Evolutionary conservation across 2,329 filamentous ascomycete species (phyloP), one percentile per base, ranked within the genome.

Genomic region (Penicillium sp.): DNA sequence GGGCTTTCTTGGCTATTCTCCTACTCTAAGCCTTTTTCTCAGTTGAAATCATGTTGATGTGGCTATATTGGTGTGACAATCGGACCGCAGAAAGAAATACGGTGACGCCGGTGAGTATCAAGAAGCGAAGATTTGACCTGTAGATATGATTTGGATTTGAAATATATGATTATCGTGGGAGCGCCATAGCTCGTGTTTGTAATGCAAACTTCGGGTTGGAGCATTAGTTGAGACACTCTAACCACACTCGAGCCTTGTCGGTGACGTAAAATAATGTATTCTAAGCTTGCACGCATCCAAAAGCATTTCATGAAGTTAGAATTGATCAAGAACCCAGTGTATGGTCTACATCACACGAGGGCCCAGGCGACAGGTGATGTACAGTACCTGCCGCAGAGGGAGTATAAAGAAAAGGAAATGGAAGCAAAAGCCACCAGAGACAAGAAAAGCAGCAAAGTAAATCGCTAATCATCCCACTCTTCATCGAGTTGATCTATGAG

Each of bases 401-500:
- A 16, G 14, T 8, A 21, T 29, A 21, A 14, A 14, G 22, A 39
- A 39, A 44, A 24, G 18, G 32, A 10, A 38, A 24, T 14, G 16
- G 27, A 48, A 45, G 45, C 29, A 50, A 31, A 52, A 48, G 32
- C 16, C 45, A 40, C 18, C 48, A 43, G 32, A 53, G 40, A 49
- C 22, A n/a, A 16, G 18, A 13, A 49, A 18, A 44, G 9, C 11
- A 24, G 39, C 42, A 16, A 31, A 48, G 38, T 8, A 34, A 44
- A 22, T 40, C 16, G 29, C 61, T 54, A 78, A 61, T 96, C 92
- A 64, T 97, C 92, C 93, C 93, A 97, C 71, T 97, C 92, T 72
- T 97, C 93, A 67, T 97, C 94, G 55, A 97, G 80, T 73, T 97
- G 91, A 72, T 97, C 93, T 71, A 99, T 97, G 64, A 97, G 76